phyloP scores from a whole-genome alignment of 257 asterid species.

The Penstemon barbatus region DNA sequence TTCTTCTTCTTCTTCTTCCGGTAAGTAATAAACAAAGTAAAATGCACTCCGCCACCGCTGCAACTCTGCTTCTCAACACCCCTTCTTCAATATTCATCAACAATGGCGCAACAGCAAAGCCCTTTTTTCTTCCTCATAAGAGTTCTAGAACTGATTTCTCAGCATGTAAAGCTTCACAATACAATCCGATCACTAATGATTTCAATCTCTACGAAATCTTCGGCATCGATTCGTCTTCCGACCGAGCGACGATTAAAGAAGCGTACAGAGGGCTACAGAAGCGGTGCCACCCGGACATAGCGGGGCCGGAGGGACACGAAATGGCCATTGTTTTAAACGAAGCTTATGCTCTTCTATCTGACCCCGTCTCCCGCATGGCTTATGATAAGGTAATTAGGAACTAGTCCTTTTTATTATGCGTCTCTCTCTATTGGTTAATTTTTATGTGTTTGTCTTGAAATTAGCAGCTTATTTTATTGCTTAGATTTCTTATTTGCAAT shows the following conservation, averaged over 20 bases:
- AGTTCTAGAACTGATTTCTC: conserved; percentile 19
- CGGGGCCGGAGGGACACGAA: conserved; percentile 85
- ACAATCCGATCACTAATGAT: conserved; percentile 48
- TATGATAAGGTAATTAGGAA: conserved; percentile 63
- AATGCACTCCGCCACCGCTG: no score
- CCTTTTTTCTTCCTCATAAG: no score
- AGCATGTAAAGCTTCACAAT: conserved; percentile 42
- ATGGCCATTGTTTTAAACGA: conserved; percentile 94
- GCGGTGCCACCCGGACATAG: conserved; percentile 91
- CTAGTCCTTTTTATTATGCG: no score
- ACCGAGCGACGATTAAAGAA: conserved; percentile 57
- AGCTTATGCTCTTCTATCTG: conserved; percentile 80
- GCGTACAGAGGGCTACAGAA: conserved; percentile 86
- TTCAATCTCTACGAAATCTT: conserved; percentile 85
- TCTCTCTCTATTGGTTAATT: no score
- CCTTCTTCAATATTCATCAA: no score
- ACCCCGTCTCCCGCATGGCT: conserved; percentile 63
- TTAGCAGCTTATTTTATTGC: no score
- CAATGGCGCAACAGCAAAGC: no score
- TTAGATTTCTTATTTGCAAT: no score
- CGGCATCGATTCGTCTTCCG: conserved; percentile 66
- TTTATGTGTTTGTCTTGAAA: no score
- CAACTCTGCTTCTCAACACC: no score
- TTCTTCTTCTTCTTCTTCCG: no score
- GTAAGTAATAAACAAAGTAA: no score